phyloP scores from a whole-genome alignment of 176 grass and related monocot species.

The Avena eriantha region DNA sequence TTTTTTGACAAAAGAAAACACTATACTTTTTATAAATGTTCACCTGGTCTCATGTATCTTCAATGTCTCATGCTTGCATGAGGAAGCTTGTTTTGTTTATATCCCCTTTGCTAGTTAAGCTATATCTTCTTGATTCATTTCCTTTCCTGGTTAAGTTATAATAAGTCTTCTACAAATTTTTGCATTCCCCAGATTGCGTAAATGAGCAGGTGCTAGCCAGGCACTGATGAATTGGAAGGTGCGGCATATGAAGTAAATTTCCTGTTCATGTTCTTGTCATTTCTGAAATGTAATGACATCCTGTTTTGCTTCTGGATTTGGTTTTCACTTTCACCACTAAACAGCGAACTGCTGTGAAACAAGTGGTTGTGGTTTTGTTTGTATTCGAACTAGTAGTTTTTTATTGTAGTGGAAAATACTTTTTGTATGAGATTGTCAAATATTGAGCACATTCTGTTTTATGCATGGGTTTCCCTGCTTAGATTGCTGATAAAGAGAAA shows the following conservation, averaged over 20 bases:
- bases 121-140: constrained; percentile 18
- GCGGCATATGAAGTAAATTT: background rate
- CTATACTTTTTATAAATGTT: background rate
- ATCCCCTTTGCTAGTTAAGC: constrained; percentile 12
- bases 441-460: constrained; percentile 6
- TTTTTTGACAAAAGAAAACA: constrained; percentile 6
- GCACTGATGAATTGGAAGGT: background rate
- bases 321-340: background rate
- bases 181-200: background rate
- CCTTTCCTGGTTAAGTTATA: constrained; percentile 15
- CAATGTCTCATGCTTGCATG: background rate
- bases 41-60: background rate
- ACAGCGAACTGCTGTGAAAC: background rate
- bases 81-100: constrained; percentile 15
- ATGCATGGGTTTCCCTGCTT: background rate
- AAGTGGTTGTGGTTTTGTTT: background rate
- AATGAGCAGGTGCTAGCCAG: background rate
- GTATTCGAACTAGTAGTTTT: background rate
- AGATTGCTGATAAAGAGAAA: constrained; percentile 7
- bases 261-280: background rate
- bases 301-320: background rate
- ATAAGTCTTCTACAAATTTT: background rate
- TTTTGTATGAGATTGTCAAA: background rate
- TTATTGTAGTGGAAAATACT: background rate
- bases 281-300: constrained; percentile 16